Percentiles rank a stretch among this genome's conserved stretches.
These are phyloP conservation scores for Ceriops tagal DNA, from an alignment of 345 rosid species.

Conservation along the genomic window DNA sequence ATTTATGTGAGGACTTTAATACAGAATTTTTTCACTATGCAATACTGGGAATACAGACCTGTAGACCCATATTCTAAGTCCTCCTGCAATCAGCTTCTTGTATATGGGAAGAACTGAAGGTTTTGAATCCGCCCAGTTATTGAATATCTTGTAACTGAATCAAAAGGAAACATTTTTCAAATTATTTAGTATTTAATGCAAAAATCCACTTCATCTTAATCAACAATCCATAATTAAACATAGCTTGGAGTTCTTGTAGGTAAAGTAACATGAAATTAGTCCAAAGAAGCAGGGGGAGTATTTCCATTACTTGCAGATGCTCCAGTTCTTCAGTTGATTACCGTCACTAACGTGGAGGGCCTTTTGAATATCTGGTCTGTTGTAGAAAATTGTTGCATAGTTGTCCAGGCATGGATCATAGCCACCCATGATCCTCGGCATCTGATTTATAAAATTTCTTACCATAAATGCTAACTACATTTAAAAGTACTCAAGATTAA, in stretches of 20 bases:
- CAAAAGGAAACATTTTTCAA: background rate
- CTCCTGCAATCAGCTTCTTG: conserved; percentile 69
- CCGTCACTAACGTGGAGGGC: conserved; percentile 87
- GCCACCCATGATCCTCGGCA: conserved; percentile 77
- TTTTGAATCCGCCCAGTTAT: conserved; percentile 49
- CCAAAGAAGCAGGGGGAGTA: background rate
- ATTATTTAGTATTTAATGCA: background rate
- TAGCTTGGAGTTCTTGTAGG: no score
- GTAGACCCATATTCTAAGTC: conserved; percentile 84
- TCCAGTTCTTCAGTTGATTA: conserved; percentile 60
- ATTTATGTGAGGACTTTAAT: background rate
- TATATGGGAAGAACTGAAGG: conserved; percentile 78
- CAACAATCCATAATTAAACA: no score
- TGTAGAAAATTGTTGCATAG: conserved; percentile 65
- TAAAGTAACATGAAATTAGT: background rate
- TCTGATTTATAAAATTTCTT: conserved; percentile 23
- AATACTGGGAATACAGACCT: conserved; percentile 42
- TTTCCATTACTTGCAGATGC: conserved; percentile 76
- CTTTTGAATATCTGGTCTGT: conserved; percentile 72
- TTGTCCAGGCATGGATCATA: conserved; percentile 83
- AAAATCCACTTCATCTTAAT: background rate
- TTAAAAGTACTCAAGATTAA: no score
- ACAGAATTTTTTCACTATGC: background rate
- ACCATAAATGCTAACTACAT: background rate
- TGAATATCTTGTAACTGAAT: conserved; percentile 49